These are phyloP conservation scores for Simplicillium sp. DNA, from an alignment of 2,329 filamentous ascomycete species.

Conservation along the genomic window DNA sequence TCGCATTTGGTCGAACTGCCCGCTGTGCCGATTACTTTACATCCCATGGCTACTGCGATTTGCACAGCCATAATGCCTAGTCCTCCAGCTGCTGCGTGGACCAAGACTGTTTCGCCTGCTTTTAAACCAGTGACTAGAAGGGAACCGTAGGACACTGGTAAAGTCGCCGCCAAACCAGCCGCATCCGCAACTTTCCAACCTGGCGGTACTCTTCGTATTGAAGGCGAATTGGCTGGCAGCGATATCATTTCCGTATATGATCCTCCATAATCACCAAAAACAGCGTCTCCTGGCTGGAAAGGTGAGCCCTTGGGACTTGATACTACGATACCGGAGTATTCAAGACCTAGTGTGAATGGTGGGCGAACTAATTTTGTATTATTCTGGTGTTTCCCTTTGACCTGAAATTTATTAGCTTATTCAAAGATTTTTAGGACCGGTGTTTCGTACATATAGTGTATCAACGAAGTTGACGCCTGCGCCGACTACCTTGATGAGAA, in stretches of 20 bases:
- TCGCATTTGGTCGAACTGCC: constrained; percentile 34
- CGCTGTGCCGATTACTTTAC: constrained; percentile 42
- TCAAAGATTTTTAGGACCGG: not conserved
- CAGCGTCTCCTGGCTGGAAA: constrained; percentile 36
- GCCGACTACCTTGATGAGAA: constrained; percentile 34
- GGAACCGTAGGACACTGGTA: constrained; percentile 44
- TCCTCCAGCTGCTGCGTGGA: constrained; percentile 45
- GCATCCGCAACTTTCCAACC: constrained; percentile 36
- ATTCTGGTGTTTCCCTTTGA: constrained; percentile 50
- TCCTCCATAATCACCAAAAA: constrained; percentile 43
- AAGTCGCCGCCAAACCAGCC: constrained; percentile 42
- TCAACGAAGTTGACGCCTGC: constrained; percentile 52
- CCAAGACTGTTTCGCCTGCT: constrained; percentile 38
- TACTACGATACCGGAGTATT: constrained; percentile 46
- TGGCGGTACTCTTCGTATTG: constrained; percentile 32
- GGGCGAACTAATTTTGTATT: constrained; percentile 44
- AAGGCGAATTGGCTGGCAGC: constrained; percentile 19
- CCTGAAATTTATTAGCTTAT: constrained; percentile 15
- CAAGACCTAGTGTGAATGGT: constrained; percentile 50
- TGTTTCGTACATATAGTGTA: constrained; percentile 39
- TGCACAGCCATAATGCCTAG: constrained; percentile 47
- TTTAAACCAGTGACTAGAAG: constrained; percentile 31
- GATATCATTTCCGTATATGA: constrained; percentile 42
- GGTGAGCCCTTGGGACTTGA: constrained; percentile 21
- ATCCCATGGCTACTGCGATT: constrained; percentile 42